phyloP scores from a whole-genome alignment of 2,329 filamentous ascomycete species.

The Aaosphaeria arxii region DNA sequence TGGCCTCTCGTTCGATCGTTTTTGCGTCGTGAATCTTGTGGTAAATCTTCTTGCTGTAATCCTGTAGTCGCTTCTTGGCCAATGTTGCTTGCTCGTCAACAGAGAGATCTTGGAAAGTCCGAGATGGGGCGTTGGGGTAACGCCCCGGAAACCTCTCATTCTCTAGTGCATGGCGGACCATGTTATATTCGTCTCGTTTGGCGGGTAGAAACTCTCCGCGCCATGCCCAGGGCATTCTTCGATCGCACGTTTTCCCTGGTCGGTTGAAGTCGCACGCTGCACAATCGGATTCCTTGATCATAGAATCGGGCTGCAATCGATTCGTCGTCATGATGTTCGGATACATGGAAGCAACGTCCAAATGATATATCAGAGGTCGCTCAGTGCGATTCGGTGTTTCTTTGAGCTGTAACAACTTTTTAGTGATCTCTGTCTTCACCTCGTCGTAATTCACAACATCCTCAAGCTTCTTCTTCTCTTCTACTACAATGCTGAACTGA shows the following conservation, averaged over 20 bases:
- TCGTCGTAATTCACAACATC: constrained; percentile 52
- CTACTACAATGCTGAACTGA: constrained; percentile 66
- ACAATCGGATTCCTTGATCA: constrained; percentile 95
- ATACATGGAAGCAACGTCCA: constrained; percentile 99
- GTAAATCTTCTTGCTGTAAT: constrained; percentile 98
- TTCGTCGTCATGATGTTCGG: constrained; percentile 99
- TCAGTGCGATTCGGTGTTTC: constrained; percentile 81
- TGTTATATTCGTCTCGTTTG: constrained; percentile 98
- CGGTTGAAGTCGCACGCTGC: constrained; percentile 98
- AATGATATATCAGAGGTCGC: constrained; percentile 88
- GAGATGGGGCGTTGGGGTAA: constrained; percentile 63
- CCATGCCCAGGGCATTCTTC: constrained; percentile 95
- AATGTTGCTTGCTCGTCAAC: constrained; percentile 77
- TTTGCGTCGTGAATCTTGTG: constrained; percentile 97
- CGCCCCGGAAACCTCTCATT: constrained; percentile 90
- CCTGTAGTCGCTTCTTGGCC: constrained; percentile 81
- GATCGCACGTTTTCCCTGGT: constrained; percentile 94
- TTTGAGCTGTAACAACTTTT: constrained; percentile 69
- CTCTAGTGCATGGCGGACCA: constrained; percentile 88
- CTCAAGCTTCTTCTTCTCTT: constrained; percentile 53
- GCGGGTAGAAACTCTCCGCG: constrained; percentile 95
- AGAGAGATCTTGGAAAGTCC: constrained; percentile 77
- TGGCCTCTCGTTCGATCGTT: constrained; percentile 89
- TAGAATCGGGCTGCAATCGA: constrained; percentile 94
- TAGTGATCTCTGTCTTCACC: constrained; percentile 77